Conservation (phyloP, 371 early-diverging fungal species). For the Choanephora cucurbitarum region DNA sequence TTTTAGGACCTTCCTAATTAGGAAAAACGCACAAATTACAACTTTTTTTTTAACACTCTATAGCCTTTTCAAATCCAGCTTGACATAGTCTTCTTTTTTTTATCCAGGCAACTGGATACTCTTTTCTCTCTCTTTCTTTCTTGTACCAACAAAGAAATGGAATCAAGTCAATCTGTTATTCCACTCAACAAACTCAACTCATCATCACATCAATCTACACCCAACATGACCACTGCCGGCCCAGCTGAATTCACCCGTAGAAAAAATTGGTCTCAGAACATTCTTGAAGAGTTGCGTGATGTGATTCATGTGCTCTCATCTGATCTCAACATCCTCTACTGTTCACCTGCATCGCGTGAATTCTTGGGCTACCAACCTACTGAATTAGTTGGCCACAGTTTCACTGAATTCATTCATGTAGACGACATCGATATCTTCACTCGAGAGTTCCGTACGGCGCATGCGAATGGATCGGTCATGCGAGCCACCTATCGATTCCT, state of each 20-base stretch:
- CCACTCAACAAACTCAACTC: conserved; percentile 17
- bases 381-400: conserved; percentile 21
- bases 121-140: too few relatives aligned
- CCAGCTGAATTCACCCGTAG: conserved; percentile 46
- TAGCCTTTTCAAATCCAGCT: too few relatives aligned
- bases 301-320: conserved; percentile 28
- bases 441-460: conserved; percentile 28
- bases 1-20: too few relatives aligned
- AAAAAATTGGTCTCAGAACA: conserved; percentile 50
- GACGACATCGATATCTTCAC: conserved; percentile 28
- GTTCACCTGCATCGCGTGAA: conserved; percentile 40
- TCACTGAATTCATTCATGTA: conserved; percentile 30
- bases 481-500: conserved; percentile 17
- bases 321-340: conserved; percentile 24
- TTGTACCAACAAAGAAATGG: conserved; percentile 2
- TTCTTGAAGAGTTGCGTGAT: conserved; percentile 58
- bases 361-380: conserved; percentile 51
- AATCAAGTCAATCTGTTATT: conserved; percentile 20
- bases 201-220: conserved; percentile 11
- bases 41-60: too few relatives aligned
- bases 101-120: too few relatives aligned
- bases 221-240: background rate
- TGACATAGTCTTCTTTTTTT: too few relatives aligned
- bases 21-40: too few relatives aligned
- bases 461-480: conserved; percentile 7